These are phyloP conservation scores for Fusarium phyllophilum DNA, from an alignment of 2,329 filamentous ascomycete genomes.

Conservation along the genomic window DNA sequence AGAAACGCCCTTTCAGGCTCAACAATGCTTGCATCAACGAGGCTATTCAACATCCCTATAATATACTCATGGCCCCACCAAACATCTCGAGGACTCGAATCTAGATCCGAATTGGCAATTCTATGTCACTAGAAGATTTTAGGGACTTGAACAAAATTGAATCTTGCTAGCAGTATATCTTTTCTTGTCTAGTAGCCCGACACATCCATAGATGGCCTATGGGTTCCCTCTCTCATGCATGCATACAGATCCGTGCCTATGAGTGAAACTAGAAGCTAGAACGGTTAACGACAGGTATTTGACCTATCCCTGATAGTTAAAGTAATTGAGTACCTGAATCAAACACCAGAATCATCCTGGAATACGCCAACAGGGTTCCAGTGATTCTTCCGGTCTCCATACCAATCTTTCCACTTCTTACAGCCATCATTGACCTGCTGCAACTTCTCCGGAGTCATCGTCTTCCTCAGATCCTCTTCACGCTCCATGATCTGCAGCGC, in stretches of 20 bases:
- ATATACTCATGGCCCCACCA: not conserved
- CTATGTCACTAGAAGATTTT: not conserved
- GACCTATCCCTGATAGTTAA: not conserved
- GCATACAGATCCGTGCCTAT: not conserved
- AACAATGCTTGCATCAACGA: not conserved
- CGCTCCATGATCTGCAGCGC: constrained; percentile 23
- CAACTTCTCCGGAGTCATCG: constrained; percentile 9
- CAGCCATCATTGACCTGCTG: constrained; percentile 10
- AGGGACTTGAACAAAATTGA: not conserved
- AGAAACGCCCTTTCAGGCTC: not conserved
- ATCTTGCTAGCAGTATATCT: not conserved
- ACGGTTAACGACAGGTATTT: not conserved
- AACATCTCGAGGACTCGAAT: not conserved
- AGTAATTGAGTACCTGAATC: not conserved
- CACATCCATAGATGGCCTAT: not conserved
- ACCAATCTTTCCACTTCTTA: constrained; percentile 24
- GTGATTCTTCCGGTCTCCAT: not conserved
- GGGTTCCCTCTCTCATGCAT: not conserved
- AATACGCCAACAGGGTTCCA: not conserved
- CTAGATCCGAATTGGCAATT: not conserved
- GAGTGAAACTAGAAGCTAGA: not conserved
- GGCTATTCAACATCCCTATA: not conserved
- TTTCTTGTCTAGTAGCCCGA: not conserved
- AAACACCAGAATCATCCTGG: constrained; percentile 9
- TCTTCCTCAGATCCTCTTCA: constrained; percentile 11